Evolutionary conservation across 768 basidiomycete species (phyloP), one percentile per base, ranked within the genome.

Genomic region (Lactifluus volemus): DNA sequence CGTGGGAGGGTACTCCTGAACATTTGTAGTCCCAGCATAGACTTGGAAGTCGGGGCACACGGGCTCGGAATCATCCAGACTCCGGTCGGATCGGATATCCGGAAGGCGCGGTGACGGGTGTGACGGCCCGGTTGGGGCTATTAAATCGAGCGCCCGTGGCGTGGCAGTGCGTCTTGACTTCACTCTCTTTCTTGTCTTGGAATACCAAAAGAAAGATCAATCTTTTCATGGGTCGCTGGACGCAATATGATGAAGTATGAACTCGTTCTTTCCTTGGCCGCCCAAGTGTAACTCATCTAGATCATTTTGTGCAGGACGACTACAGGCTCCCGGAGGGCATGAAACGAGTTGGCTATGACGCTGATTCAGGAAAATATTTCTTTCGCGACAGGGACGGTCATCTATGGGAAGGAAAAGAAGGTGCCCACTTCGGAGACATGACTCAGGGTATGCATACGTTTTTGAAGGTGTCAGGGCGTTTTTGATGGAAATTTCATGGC

Each of bases 301-400:
- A 54, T 3, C 30, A 19, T 42, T 14, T 9, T 51, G 15, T 60
- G 12, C 59, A 81, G 80, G 80, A 82, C 60, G 73, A 75, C n/a
- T 78, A 80, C 66, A 75, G 80, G 63, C 76, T 82, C 54, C 80
- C 81, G 1, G 77, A 77, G 55, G 80, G 80, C 45, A 72, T 80
- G 69, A 75, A 82, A 63, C 82, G 89, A 38, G 81, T 87, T 59
- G 89, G 88, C 11, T 91, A 90, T 68, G 89, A 92, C 72, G 74
- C 84, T 4, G 89, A 91, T 73, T 77, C 78, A 1, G 79, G 81
- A 52, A 74, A 79, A 51, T 89, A 90, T 74, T 78, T 79, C 68
- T 91, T 84, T 73, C 78, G 78, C 29, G 82, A 83, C 70, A 59
- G 59, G 3, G 78, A 77, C 50, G 86, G 88, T 10, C 73, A 70